These are phyloP conservation scores for Chlorella vulgaris DNA, from an alignment of 139 green algal genomes.

Conservation along the genomic window DNA sequence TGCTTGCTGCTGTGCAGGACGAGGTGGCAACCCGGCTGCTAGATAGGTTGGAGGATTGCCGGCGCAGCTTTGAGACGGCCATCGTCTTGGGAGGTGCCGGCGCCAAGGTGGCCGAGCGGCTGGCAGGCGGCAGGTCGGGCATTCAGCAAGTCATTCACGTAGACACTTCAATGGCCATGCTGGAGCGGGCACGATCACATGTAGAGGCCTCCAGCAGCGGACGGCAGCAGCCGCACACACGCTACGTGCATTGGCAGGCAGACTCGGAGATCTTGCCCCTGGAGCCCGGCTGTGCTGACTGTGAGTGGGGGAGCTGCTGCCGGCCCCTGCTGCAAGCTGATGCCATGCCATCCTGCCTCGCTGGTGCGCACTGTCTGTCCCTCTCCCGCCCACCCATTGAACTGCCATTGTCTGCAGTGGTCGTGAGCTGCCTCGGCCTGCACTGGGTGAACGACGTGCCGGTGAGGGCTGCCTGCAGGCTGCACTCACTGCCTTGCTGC, in stretches of 20 bases:
- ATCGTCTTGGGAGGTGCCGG: slow-evolving; percentile 72
- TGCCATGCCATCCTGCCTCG: not conserved
- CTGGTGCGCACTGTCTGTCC: not conserved
- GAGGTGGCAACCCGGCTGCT: slow-evolving; percentile 74
- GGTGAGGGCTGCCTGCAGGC: slow-evolving; percentile 40
- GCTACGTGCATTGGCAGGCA: slow-evolving; percentile 17
- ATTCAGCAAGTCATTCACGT: slow-evolving; percentile 44
- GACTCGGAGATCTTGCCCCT: slow-evolving; percentile 54
- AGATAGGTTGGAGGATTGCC: slow-evolving; percentile 84
- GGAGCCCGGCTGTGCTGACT: slow-evolving; percentile 36
- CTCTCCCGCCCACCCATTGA: not conserved
- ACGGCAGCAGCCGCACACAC: not conserved
- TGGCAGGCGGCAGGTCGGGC: slow-evolving; percentile 51
- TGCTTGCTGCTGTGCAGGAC: slow-evolving; percentile 36
- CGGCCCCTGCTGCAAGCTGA: not conserved
- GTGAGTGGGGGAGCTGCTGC: slow-evolving; percentile 31
- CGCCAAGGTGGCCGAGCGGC: slow-evolving; percentile 47
- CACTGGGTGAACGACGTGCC: slow-evolving; percentile 90
- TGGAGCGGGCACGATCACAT: slow-evolving; percentile 7
- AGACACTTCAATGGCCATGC: slow-evolving; percentile 21
- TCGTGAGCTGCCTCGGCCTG: slow-evolving; percentile 76
- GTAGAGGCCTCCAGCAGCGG: slow-evolving; percentile 9
- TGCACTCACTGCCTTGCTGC: not conserved
- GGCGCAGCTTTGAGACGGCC: slow-evolving; percentile 60
- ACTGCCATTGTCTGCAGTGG: slow-evolving; percentile 46